A percentile compares a stretch with the other conserved stretches of the same genome.
These are phyloP conservation scores for Ambrosia trifida DNA, from an alignment of 129 eudicot genomes.

Conservation along the genomic window DNA sequence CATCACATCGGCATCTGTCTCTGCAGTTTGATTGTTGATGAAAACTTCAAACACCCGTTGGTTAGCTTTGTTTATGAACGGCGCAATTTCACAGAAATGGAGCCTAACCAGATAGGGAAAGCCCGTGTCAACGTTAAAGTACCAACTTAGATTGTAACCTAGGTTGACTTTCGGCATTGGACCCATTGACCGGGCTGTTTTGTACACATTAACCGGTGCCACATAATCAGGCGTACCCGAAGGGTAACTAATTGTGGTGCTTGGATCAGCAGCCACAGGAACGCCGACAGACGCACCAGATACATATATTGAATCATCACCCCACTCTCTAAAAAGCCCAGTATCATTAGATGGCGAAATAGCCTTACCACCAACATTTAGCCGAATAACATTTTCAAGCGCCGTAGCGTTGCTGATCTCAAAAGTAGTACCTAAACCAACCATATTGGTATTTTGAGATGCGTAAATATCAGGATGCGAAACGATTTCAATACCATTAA, in stretches of 20 bases:
- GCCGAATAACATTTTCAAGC: slow-evolving; percentile 64
- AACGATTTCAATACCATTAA: slow-evolving; percentile 85
- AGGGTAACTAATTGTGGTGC: slow-evolving; percentile 53
- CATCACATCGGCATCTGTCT: slow-evolving; percentile 53
- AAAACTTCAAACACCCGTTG: slow-evolving; percentile 71
- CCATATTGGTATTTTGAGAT: slow-evolving; percentile 30
- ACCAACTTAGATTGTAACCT: slow-evolving; percentile 74
- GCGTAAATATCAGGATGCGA: slow-evolving; percentile 83
- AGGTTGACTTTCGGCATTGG: slow-evolving; percentile 46
- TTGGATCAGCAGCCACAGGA: slow-evolving; percentile 45
- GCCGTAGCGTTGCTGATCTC: slow-evolving; percentile 59
- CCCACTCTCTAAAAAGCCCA: slow-evolving; percentile 78
- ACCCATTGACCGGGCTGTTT: slow-evolving; percentile 85
- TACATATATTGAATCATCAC: slow-evolving; percentile 52
- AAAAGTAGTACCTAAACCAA: slow-evolving; percentile 46
- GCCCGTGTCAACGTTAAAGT: slow-evolving; percentile 65
- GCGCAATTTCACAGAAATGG: slow-evolving; percentile 74
- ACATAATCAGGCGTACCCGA: slow-evolving; percentile 46
- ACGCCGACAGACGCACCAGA: slow-evolving; percentile 62
- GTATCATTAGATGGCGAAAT: slow-evolving; percentile 81
- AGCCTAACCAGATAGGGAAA: slow-evolving; percentile 78
- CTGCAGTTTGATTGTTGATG: slow-evolving; percentile 74
- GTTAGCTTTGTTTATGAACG: slow-evolving; percentile 32
- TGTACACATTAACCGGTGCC: slow-evolving; percentile 81
- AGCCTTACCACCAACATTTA: slow-evolving; percentile 85